A percentile compares a stretch with the other conserved stretches of the same genome.
These are phyloP conservation scores for Rhipidocladum racemiflorum DNA, from an alignment of 176 grass and related monocot species.

Conservation along the genomic window DNA sequence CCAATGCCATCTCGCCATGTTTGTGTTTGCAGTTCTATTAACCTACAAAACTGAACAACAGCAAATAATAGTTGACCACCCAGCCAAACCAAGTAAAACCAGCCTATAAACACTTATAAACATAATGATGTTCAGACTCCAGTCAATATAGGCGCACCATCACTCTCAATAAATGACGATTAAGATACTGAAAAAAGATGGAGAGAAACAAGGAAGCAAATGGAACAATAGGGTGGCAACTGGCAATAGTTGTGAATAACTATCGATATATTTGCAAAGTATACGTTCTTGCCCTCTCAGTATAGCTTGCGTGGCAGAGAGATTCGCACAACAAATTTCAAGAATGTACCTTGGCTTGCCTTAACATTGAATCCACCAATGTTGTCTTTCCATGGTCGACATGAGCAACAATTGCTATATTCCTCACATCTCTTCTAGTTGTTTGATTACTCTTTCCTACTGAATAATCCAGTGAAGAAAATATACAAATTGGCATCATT, in stretches of 20 bases:
- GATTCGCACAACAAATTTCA: conserved; percentile 12
- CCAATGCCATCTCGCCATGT: neutral
- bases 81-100: conserved; percentile 1
- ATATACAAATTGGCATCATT: conserved; percentile 19
- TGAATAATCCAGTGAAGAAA: conserved; percentile 27
- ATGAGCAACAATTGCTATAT: conserved; percentile 97
- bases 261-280: neutral
- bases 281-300: neutral
- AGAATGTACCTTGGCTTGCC: conserved; percentile 80
- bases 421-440: conserved; percentile 93
- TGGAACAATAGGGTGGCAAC: neutral
- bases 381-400: conserved; percentile 99
- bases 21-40: conserved; percentile 15
- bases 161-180: neutral
- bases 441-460: conserved; percentile 49
- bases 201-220: conserved; percentile 9
- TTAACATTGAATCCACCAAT: conserved; percentile 93
- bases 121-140: neutral
- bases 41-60: neutral
- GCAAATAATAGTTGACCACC: neutral
- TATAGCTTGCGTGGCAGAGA: neutral
- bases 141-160: neutral
- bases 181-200: neutral
- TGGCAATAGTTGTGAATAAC: conserved; percentile 1
- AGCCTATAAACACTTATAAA: neutral